These are phyloP conservation scores for Epipyxis sp. DNA, from an alignment of 108 stramenopile species.

Conservation along the genomic window DNA sequence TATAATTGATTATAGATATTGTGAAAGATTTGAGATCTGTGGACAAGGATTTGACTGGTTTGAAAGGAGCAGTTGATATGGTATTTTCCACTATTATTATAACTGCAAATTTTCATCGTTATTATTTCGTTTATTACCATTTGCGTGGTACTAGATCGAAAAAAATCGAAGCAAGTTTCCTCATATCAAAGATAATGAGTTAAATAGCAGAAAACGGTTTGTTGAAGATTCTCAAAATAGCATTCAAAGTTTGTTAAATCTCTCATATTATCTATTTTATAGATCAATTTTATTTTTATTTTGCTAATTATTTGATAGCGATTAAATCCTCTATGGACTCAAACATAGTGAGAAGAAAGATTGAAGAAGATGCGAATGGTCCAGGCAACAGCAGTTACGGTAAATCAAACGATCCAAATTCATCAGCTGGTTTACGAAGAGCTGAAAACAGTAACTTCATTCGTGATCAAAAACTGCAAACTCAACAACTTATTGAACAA, in stretches of 20 bases:
- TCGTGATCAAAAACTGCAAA: constrained; percentile 13
- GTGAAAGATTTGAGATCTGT: constrained; percentile 9
- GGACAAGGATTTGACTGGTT: constrained; percentile 15
- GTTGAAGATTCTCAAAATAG: not conserved
- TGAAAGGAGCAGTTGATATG: constrained; percentile 20
- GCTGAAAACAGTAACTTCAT: constrained; percentile 12
- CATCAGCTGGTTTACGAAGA: not conserved
- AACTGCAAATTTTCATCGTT: not conserved
- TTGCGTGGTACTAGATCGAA: constrained; percentile 5
- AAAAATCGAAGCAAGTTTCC: constrained; percentile 30
- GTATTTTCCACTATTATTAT: not conserved
- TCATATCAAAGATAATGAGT: constrained; percentile 18
- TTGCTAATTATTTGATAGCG: not conserved
- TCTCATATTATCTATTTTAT: not conserved
- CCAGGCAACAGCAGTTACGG: not conserved
- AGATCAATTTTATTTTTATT: not conserved
- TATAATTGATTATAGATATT: not conserved
- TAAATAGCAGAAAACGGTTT: not conserved
- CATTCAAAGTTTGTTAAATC: not conserved
- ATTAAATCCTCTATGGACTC: not conserved
- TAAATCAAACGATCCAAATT: not conserved
- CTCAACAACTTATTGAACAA: constrained; percentile 10
- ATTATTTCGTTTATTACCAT: not conserved
- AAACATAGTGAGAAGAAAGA: not conserved
- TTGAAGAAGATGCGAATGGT: constrained; percentile 16